Base-by-base conservation (phyloP, 768 basidiomycete genomes). In the Melanogaster broomeanus region DNA sequence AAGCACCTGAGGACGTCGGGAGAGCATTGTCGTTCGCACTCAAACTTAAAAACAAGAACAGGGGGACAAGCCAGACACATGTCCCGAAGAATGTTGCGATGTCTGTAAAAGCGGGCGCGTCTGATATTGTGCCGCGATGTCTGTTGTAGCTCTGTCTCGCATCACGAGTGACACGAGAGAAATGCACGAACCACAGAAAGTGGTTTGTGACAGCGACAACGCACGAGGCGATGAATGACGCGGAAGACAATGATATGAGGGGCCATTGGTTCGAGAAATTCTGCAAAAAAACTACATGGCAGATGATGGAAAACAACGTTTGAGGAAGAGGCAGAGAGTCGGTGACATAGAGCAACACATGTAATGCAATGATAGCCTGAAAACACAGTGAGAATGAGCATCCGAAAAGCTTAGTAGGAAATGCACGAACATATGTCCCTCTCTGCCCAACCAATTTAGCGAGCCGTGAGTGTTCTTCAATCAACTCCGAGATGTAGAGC, bases 21-120 rank as follows among this genome's bases (percentile, higher is more conserved):
- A 98, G 78, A 2, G 95, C 92, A 62, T 98, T 93, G 66, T 99
- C 97, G 57, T 98, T 98, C 15, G 97, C 96, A 55, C 92, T 95
- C 46, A 99, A 75, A 63, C 93, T 96, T 51, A 99, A 74, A 77
- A 99, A 99, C 28, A 99, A 72, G 72, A 96, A 99, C 27, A 99
- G 70, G 3, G 97, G 97, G 8, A 88, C 82, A 25, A 88, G 80
- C 90, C 89, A 93, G n/a, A 91, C 85, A 68, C 89, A 92, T 33
- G 88, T 69, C 4, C 82, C 88, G 56, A 93, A 92, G 71, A 93
- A 92, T 9, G 90, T 87, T 16, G 88, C 85, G 51, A 90, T 87
- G 63, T 91, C 89, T 18, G 79, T 76, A 60, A 92, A 90, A 7
- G 77, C 74, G 9, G 76, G 79, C 2, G 65, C 60, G 21, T 48